Percentiles rank a stretch among this genome's conserved stretches.
phyloP scores from a whole-genome alignment of 176 grass and related monocot genomes.

The Stipa capillata region DNA sequence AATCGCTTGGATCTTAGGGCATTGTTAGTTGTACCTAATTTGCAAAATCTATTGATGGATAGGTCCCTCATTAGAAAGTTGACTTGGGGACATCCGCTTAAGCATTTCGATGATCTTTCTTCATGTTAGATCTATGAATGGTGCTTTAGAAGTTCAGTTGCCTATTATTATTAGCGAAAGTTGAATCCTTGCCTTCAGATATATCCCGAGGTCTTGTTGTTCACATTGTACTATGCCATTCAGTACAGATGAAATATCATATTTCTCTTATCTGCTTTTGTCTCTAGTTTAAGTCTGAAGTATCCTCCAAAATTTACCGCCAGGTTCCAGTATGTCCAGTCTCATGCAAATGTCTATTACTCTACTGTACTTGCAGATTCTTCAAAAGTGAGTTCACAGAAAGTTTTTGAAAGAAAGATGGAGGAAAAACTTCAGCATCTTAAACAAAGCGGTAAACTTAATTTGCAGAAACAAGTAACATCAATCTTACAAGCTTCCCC shows the following conservation, averaged over 20 bases:
- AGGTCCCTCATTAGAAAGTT: neutral
- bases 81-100: neutral
- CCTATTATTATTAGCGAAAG: neutral
- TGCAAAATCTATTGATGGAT: neutral
- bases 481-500: constrained; percentile 5
- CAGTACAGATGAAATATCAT: neutral
- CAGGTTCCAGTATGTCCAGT: neutral
- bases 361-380: constrained; percentile 63
- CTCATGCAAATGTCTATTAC: constrained; percentile 20
- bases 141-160: neutral
- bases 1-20: neutral
- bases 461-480: constrained; percentile 9
- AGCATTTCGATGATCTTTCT: neutral
- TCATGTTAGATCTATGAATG: neutral
- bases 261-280: neutral
- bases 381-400: constrained; percentile 48
- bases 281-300: neutral
- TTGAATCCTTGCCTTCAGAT: neutral
- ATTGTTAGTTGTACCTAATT: constrained; percentile 1
- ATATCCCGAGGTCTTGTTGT: neutral
- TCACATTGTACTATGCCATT: neutral
- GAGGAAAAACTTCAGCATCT: constrained; percentile 72
- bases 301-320: neutral
- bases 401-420: constrained; percentile 83
- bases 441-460: constrained; percentile 76